These are phyloP conservation scores for Ogataea methylovora DNA, from an alignment of 805 yeast species.

Conservation along the genomic window DNA sequence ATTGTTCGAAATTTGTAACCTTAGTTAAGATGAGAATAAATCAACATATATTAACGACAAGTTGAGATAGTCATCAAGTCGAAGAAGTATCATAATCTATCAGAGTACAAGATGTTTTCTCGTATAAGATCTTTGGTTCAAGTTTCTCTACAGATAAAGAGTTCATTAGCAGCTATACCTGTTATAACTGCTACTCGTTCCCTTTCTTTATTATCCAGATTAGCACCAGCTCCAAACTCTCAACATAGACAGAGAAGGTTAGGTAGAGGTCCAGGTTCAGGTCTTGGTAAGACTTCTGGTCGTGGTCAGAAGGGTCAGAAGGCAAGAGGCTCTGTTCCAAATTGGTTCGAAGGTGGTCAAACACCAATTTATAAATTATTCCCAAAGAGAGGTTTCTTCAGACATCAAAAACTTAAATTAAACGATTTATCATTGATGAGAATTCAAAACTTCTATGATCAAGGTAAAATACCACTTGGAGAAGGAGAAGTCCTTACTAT, in stretches of 20 bases:
- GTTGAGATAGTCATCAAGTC: too few relatives aligned
- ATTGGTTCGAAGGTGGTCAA: slow-evolving; percentile 99
- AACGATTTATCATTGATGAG: slow-evolving; percentile 58
- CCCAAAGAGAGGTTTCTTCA: slow-evolving; percentile 84
- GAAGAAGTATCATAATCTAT: too few relatives aligned
- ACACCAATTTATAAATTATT: slow-evolving; percentile 81
- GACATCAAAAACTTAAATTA: slow-evolving; percentile 47
- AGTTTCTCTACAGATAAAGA: too few relatives aligned
- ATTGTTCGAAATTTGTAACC: too few relatives aligned
- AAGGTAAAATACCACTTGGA: slow-evolving; percentile 52
- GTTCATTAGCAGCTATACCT: too few relatives aligned
- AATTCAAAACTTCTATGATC: slow-evolving; percentile 63
- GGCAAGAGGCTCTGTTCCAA: slow-evolving; percentile 84
- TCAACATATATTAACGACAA: too few relatives aligned
- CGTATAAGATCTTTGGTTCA: too few relatives aligned
- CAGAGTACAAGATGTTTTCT: too few relatives aligned
- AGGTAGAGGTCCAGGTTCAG: slow-evolving; percentile 95
- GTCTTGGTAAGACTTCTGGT: slow-evolving; percentile 90
- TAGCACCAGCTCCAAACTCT: slow-evolving; percentile 57
- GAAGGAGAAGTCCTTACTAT: slow-evolving; percentile 65
- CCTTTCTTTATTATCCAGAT: slow-evolving; percentile 41
- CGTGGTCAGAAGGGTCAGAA: slow-evolving; percentile 99
- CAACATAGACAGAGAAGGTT: slow-evolving; percentile 59
- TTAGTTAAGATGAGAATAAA: too few relatives aligned
- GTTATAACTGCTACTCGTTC: slow-evolving; percentile 8